Percentiles rank a stretch among this genome's conserved stretches.
phyloP scores from a whole-genome alignment of 129 eudicot genomes.

The Apium graveolens region DNA sequence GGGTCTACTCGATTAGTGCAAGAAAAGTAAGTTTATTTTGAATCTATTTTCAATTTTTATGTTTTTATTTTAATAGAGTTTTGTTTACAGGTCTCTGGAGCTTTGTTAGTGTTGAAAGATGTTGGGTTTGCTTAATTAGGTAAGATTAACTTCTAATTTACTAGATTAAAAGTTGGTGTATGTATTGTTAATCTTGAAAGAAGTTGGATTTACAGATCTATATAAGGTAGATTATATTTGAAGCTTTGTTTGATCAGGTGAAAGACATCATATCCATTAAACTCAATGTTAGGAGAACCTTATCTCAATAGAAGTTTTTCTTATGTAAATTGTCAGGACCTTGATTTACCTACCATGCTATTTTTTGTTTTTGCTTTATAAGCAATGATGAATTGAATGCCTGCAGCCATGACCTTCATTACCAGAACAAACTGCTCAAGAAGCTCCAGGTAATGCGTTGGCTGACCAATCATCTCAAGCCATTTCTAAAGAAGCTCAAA shows the following conservation, averaged over 20 bases:
- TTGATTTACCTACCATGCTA: background rate
- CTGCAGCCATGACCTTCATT: constrained; percentile 17
- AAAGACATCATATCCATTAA: background rate
- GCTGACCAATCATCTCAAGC: constrained; percentile 25
- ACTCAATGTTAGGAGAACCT: background rate
- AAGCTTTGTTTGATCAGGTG: constrained; percentile 19
- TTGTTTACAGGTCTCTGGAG: too few species aligned
- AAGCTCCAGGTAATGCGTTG: constrained; percentile 13
- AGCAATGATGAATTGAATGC: background rate
- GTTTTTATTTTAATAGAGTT: too few species aligned
- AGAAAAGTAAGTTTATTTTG: too few species aligned
- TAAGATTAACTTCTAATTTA: too few species aligned
- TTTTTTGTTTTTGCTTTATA: background rate
- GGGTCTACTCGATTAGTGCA: too few species aligned
- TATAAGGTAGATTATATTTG: too few species aligned
- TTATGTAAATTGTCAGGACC: background rate
- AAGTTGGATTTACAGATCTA: too few species aligned
- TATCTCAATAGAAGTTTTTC: background rate
- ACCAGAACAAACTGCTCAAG: constrained; percentile 16
- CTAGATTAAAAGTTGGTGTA: too few species aligned
- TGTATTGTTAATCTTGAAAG: too few species aligned
- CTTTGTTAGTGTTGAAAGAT: too few species aligned
- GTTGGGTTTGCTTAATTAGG: too few species aligned
- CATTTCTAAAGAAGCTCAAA: constrained; percentile 11
- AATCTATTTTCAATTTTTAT: too few species aligned